A percentile compares a stretch with the other conserved stretches of the same genome.
These are phyloP conservation scores for Coprinopsis cinerea DNA, from an alignment of 768 basidiomycete genomes.

Conservation along the genomic window DNA sequence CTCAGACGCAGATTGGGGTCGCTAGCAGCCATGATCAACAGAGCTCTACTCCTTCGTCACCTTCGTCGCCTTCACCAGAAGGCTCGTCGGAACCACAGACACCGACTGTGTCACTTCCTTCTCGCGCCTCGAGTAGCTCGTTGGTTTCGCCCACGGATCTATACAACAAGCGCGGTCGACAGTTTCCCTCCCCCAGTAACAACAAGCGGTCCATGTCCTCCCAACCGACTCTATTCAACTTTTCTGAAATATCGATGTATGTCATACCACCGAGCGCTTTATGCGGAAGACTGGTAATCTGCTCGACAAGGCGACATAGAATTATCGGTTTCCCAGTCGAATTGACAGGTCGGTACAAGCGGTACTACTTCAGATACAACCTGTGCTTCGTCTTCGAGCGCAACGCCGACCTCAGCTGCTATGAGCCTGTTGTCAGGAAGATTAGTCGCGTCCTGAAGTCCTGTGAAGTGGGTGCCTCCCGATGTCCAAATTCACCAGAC, in stretches of 20 bases:
- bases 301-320: constrained; percentile 73
- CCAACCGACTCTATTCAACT: constrained; percentile 68
- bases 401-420: constrained; percentile 86
- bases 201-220: constrained; percentile 47
- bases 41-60: constrained; percentile 34
- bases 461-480: constrained; percentile 81
- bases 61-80: constrained; percentile 35
- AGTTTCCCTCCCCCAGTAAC: constrained; percentile 37
- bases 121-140: constrained; percentile 49
- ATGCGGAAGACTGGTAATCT: constrained; percentile 85
- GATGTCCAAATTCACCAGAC: constrained; percentile 3
- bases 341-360: constrained; percentile 66
- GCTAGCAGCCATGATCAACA: constrained; percentile 17
- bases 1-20: constrained; percentile 24
- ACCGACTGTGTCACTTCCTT: constrained; percentile 25
- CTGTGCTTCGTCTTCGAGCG: constrained; percentile 95
- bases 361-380: constrained; percentile 91
- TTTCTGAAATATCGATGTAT: constrained; percentile 88
- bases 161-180: constrained; percentile 37
- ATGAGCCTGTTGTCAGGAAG: constrained; percentile 94
- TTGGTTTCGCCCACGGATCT: constrained; percentile 40
- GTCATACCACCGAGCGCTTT: constrained; percentile 84
- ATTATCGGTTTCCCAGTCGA: constrained; percentile 91
- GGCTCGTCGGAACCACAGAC: constrained; percentile 16
- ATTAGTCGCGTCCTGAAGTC: constrained; percentile 81